These are phyloP conservation scores for Myrica gale DNA, from an alignment of 306 rosid genomes.

Conservation along the genomic window DNA sequence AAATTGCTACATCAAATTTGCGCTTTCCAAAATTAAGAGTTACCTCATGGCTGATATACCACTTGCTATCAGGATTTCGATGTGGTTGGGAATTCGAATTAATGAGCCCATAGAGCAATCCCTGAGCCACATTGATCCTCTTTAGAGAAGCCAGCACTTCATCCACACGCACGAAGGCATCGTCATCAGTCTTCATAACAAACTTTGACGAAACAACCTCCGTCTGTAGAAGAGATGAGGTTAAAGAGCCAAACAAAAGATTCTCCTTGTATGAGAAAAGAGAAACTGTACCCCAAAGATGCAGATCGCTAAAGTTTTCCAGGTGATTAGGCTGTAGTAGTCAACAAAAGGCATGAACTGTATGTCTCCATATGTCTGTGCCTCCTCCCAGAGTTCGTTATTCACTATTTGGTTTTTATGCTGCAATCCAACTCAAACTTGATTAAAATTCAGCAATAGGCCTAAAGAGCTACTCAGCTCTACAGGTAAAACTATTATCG, in stretches of 20 bases:
- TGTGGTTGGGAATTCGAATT: conserved; percentile 88
- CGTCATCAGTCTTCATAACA: conserved; percentile 99
- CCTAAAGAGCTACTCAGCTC: conserved; percentile 3
- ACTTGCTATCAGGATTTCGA: conserved; percentile 83
- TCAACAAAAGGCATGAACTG: conserved; percentile 99
- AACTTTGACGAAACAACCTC: conserved; percentile 88
- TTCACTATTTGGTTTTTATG: conserved; percentile 91
- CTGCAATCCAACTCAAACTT: conserved; percentile 54
- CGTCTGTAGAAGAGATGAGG: conserved; percentile 60
- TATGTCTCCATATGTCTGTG: conserved; percentile 83
- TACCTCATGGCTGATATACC: conserved; percentile 95
- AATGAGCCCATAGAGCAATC: conserved; percentile 88
- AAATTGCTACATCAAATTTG: background rate
- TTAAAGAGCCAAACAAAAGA: conserved; percentile 32
- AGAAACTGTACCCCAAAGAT: conserved; percentile 76
- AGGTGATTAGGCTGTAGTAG: conserved; percentile 90
- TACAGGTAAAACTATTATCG: conserved; percentile 2
- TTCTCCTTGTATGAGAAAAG: conserved; percentile 27
- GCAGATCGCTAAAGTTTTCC: conserved; percentile 96
- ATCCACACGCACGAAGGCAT: conserved; percentile 91
- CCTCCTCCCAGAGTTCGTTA: conserved; percentile 94
- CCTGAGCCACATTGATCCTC: conserved; percentile 49
- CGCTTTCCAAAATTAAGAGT: background rate
- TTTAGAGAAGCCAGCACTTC: conserved; percentile 72
- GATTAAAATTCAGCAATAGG: conserved; percentile 25